phyloP scores from a whole-genome alignment of 148 eudicot species.

The Nepenthes gracilis region DNA sequence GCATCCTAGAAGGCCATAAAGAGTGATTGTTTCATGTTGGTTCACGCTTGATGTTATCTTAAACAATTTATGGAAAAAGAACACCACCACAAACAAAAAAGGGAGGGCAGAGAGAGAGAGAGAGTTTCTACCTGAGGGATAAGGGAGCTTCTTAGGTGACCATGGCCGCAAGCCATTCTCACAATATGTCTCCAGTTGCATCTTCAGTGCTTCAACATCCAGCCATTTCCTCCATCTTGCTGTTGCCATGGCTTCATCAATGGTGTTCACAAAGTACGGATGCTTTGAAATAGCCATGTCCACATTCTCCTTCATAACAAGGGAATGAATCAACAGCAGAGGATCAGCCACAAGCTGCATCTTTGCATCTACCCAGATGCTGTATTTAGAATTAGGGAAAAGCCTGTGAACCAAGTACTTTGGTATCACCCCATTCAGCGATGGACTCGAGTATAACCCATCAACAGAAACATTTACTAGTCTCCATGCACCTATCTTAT shows the following conservation, averaged over 20 bases:
- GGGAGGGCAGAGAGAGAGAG: neutral
- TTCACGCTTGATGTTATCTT: too few species aligned
- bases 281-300: slow-evolving; percentile 91
- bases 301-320: slow-evolving; percentile 41
- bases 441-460: slow-evolving; percentile 45
- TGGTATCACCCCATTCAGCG: slow-evolving; percentile 87
- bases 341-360: slow-evolving; percentile 87
- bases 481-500: slow-evolving; percentile 77
- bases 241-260: slow-evolving; percentile 96
- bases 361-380: slow-evolving; percentile 90
- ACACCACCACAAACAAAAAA: neutral
- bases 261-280: slow-evolving; percentile 57
- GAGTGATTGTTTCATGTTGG: neutral
- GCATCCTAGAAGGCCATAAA: too few species aligned
- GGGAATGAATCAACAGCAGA: slow-evolving; percentile 62
- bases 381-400: slow-evolving; percentile 64
- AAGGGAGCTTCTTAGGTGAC: slow-evolving; percentile 62
- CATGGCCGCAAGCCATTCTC: slow-evolving; percentile 81
- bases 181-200: slow-evolving; percentile 83
- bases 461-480: slow-evolving; percentile 37
- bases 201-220: slow-evolving; percentile 57
- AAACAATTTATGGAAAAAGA: neutral
- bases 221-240: slow-evolving; percentile 92
- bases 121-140: slow-evolving; percentile 55
- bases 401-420: slow-evolving; percentile 86